Conservation (phyloP, 2,329 filamentous ascomycete genomes). For the Penicillium sp. region DNA sequence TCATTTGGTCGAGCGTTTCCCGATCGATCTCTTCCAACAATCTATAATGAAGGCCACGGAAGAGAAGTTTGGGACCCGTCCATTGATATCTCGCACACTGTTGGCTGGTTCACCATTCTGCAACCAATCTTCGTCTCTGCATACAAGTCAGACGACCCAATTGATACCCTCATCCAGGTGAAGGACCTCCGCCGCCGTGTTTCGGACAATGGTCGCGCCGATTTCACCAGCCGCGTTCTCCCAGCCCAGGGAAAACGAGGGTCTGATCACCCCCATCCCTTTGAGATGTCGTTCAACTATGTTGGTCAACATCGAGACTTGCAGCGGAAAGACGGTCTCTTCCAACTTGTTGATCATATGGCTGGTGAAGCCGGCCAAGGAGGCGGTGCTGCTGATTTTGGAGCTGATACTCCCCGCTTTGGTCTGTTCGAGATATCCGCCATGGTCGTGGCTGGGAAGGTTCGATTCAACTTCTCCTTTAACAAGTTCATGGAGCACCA, state of each 20-base stretch:
- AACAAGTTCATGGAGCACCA: conserved; percentile 51
- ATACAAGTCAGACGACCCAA: conserved; percentile 25
- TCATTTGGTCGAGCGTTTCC: conserved; percentile 47
- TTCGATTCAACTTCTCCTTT: conserved; percentile 53
- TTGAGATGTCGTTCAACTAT: conserved; percentile 46
- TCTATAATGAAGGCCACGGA: conserved; percentile 52
- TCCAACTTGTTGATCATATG: conserved; percentile 46
- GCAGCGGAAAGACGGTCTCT: conserved; percentile 46
- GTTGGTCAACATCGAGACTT: conserved; percentile 43
- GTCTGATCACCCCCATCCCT: conserved; percentile 41
- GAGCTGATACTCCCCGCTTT: conserved; percentile 46
- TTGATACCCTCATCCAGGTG: conserved; percentile 35
- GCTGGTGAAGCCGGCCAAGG: conserved; percentile 47
- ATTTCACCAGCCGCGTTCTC: conserved; percentile 37
- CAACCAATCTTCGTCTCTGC: conserved; percentile 43
- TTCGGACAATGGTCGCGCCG: conserved; percentile 39
- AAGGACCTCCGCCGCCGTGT: conserved; percentile 41
- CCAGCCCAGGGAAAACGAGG: conserved; percentile 29
- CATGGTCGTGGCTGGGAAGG: conserved; percentile 46
- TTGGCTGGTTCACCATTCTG: conserved; percentile 54
- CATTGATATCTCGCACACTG: conserved; percentile 50
- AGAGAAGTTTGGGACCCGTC: conserved; percentile 46
- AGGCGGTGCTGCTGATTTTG: conserved; percentile 48
- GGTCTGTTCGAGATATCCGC: conserved; percentile 54
- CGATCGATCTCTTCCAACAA: conserved; percentile 40